Evolutionary conservation across 768 basidiomycete genomes (phyloP), one percentile per base, ranked within the genome.

Genomic region (Sistotremastrum suecicum): DNA sequence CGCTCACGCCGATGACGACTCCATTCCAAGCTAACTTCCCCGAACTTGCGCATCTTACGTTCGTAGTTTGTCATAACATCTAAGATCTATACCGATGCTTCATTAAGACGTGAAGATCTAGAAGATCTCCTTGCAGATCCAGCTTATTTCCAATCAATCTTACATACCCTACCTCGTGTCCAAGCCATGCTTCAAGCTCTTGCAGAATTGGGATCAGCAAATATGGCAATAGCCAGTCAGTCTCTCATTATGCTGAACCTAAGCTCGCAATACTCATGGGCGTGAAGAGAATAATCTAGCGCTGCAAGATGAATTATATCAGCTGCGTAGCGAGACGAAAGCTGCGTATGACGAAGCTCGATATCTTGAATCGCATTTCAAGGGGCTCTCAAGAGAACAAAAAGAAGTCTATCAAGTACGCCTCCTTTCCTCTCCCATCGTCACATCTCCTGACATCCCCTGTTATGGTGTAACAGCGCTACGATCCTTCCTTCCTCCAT

Each of bases 291-390:
- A 75, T 53, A 92, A 89, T 58, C 63, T 89, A 38, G 67, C 76
- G 7, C 63, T 89, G 8, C 82, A 91, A 58, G 81, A 89, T 37
- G 68, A 66, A 7, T 66, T 98, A 20, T 84, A 87, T 54, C 66
- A 70, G 38, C 64, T 97, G 37, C 69, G 94, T 34, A 68, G 80
- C 2, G 83, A 89, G 50, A 94, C 92, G 0, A 75, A 91, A 54
- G 80, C 80, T 20, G 80, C 86, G 0, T 97, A 94, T 54, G 81
- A 89, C 53, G 76, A 92, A 50, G 89, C 92, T 2, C 84, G 87
- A 58, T 59, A 69, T 11, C 63, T 94, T 29, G 89, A 95, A 62
- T 67, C 69, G 0, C 69, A 84, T 31, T 94, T 90, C 89, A 80
- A 77, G 53, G 85, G 86, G 42, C 56, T 95, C 5, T 89, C 95